Evolutionary conservation across 345 rosid genomes (phyloP).

Genomic region (Citrus reticulata): DNA sequence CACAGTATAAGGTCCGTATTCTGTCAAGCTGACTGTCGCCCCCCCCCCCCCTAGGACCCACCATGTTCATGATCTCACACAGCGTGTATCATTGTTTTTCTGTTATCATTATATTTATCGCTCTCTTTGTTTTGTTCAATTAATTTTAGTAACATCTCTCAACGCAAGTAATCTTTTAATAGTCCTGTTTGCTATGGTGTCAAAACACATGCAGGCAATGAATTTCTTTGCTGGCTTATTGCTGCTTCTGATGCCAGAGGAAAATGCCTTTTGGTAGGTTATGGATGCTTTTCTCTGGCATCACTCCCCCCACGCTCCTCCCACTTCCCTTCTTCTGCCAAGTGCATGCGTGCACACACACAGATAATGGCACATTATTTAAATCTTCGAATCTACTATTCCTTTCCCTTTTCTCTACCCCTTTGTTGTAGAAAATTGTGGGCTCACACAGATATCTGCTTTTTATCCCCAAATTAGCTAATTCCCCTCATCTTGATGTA

Average conservation of each 20-base stretch:
- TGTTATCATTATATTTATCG: neutral
- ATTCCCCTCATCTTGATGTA: conserved; percentile 16
- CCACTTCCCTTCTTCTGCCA: conserved; percentile 2
- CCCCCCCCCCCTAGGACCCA: neutral
- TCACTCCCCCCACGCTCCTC: neutral
- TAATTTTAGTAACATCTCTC: neutral
- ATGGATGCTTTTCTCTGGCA: conserved; percentile 13
- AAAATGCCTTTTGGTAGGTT: conserved; percentile 97
- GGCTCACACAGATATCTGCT: neutral
- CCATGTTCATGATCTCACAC: neutral
- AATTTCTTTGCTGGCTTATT: conserved; percentile 95
- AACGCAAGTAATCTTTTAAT: neutral
- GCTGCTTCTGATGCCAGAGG: conserved; percentile 98
- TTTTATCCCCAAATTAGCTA: conserved; percentile 7
- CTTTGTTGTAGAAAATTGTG: neutral
- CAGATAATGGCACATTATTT: neutral
- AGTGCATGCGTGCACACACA: neutral
- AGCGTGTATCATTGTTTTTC: neutral
- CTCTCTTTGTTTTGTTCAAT: neutral
- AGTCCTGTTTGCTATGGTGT: conserved; percentile 13
- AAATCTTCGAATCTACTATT: neutral
- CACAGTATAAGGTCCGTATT: neutral
- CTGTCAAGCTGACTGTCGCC: neutral
- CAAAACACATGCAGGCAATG: conserved; percentile 77
- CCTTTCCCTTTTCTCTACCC: neutral